Percentiles rank a stretch among this genome's conserved stretches.
Evolutionary conservation across 2,329 filamentous ascomycete genomes (phyloP).

Genomic region (Fusarium abutilonis): DNA sequence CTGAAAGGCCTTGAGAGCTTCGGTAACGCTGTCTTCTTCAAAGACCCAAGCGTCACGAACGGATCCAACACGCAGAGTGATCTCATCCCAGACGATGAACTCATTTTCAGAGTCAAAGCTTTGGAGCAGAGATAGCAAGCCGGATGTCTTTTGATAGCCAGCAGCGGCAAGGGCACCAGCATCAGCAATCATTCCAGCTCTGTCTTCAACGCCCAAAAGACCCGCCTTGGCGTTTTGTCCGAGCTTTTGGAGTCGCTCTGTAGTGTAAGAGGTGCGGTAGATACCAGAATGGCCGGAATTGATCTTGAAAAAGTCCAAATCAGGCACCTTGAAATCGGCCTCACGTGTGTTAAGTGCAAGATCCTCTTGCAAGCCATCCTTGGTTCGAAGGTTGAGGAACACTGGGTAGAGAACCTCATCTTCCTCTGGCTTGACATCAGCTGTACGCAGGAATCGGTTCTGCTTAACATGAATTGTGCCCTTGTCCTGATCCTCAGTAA

Average conservation of each 20-base stretch:
- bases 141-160: conserved; percentile 93
- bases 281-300: conserved; percentile 95
- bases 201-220: conserved; percentile 85
- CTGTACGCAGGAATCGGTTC: conserved; percentile 92
- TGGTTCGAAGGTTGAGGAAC: conserved; percentile 85
- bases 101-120: conserved; percentile 85
- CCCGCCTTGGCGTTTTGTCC: conserved; percentile 79
- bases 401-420: conserved; percentile 89
- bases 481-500: conserved; percentile 71
- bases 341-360: conserved; percentile 72
- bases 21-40: conserved; percentile 76
- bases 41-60: conserved; percentile 84
- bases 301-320: conserved; percentile 92
- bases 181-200: conserved; percentile 94
- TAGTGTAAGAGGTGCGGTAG: conserved; percentile 88
- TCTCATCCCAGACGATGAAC: conserved; percentile 95
- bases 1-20: conserved; percentile 86
- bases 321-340: conserved; percentile 77
- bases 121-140: conserved; percentile 84
- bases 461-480: conserved; percentile 88
- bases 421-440: conserved; percentile 92
- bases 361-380: conserved; percentile 82
- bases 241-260: conserved; percentile 85
- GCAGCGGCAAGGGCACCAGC: conserved; percentile 88
- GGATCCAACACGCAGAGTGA: conserved; percentile 79